Evolutionary conservation across 1,284 basidiomycete genomes (phyloP).

Genomic region (Tilletia horrida): DNA sequence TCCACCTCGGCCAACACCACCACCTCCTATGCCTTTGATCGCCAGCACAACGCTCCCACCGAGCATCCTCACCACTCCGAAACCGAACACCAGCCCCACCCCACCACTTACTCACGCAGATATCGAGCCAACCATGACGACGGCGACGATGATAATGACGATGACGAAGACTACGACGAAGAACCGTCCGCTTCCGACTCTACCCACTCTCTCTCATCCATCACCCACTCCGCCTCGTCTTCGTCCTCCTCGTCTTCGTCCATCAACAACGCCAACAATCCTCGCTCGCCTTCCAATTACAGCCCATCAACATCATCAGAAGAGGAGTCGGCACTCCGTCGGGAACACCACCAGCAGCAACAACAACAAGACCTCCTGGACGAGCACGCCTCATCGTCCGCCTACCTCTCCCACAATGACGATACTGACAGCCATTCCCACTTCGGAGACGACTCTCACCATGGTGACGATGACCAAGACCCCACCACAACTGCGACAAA

Average conservation of each 20-base stretch:
- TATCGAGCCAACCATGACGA: conserved; percentile 12
- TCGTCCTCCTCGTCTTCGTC: not conserved
- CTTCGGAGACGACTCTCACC: not conserved
- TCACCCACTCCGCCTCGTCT: not conserved
- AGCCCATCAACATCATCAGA: too few relatives aligned
- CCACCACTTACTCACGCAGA: not conserved
- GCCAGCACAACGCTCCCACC: conserved; percentile 1
- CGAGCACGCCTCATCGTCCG: not conserved
- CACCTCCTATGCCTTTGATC: conserved; percentile 15
- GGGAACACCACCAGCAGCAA: too few relatives aligned
- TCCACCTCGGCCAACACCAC: conserved; percentile 17
- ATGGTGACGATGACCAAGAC: conserved; percentile 17
- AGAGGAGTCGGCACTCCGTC: too few relatives aligned
- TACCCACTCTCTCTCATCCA: not conserved
- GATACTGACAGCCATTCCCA: not conserved
- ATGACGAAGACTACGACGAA: not conserved
- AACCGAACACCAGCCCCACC: not conserved
- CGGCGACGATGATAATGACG: not conserved
- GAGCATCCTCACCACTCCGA: not conserved
- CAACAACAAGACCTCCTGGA: not conserved
- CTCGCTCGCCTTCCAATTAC: too few relatives aligned
- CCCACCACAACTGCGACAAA: not conserved
- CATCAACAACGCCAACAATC: too few relatives aligned
- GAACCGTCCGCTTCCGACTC: not conserved
- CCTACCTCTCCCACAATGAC: conserved; percentile 17